Base-by-base conservation (phyloP, 2,329 filamentous ascomycete genomes). In the Macroventuria anomochaeta region DNA sequence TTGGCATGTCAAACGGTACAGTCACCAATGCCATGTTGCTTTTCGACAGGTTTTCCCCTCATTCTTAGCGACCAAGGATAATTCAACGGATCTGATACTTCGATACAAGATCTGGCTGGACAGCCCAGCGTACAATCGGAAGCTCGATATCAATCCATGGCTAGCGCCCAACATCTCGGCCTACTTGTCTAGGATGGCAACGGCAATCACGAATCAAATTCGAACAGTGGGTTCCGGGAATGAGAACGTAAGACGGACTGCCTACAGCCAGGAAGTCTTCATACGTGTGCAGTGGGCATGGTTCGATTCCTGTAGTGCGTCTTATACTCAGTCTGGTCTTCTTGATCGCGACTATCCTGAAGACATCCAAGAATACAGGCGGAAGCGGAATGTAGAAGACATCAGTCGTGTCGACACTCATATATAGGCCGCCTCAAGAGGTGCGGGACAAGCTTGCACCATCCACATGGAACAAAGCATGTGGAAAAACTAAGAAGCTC, bases 301-400 rank as follows among this genome's bases (percentile, higher is more conserved):
- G 64, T 56, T 71, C 3, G 37, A 36, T 71, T n/a, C 70, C 69
- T 6, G 11, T 69, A 0, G 8, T 44, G 1, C 58, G 71, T 0
- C 44, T 70, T 0, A 0, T 62, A 3, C 41, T 67, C 4, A 64
- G 46, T 10, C 26, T 70, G 0, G 17, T 64, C 0, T 72, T 73
- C 26, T 39, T 72, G 7, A 36, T 62, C 3, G 40, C 46, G 1
- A 71, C 69, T 0, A 64, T 72, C 0, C 23, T 59, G 5, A 61
- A 58, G 29, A 69, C 59, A 3, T 57, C 63, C 1, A 53, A 39
- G 7, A 57, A 59, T 6, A 43, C 32, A 3, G 40, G 38, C 34
- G 3, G 63, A 57, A n/a, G n/a, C n/a, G n/a, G n/a, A 0, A 38
- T 68, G 2, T 73, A 66, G 68, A 73, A 73, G 20, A 72, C 58